Base-by-base conservation (phyloP, 148 eudicot genomes). In the Amaranthus palmeri region DNA sequence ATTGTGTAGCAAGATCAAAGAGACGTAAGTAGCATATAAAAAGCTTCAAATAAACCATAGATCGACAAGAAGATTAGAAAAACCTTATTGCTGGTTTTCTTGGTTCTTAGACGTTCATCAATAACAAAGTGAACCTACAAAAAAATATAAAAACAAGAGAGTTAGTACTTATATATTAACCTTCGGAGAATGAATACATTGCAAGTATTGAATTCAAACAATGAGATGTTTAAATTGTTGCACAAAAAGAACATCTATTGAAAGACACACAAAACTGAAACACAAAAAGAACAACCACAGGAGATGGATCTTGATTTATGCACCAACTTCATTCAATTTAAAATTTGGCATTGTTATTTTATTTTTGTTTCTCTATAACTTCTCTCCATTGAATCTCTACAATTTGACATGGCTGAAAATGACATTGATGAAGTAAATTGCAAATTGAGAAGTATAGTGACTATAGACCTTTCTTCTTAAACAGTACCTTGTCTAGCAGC, bases 21-120 rank as follows among this genome's bases (percentile, higher is more conserved):
- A 25, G 36, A 25, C 36, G 36, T 25, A 25, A 25, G 36, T 25
- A 25, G 36, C 2, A 25, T 25, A 25, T 25, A 25, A 25, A 0
- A 25, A 45, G 53, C 49, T 59, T 42, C 46, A n/a, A 8, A 48
- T 40, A 70, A 44, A 47, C 9, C 0, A 36, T 17, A 50, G 7
- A 70, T 15, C n/a, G 10, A 55, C 74, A 10, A 43, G 5, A 49
- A 13, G 67, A 54, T 61, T 14, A 46, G 40, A 43, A 61, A 63
- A 63, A 93, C 98, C 98, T 93, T 92, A 78, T 79, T 86, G 49
- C 83, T 88, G 68, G 78, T 80, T 78, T 87, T 91, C 85, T 87
- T 88, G 76, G 75, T 74, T 64, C 89, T 83, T 65, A 90, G 57
- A 61, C 98, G 91, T 69, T 93, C 98, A 78, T 93, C 96, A 78